Conservation (phyloP, 2,329 filamentous ascomycete genomes). For the Orbilia quercus region DNA sequence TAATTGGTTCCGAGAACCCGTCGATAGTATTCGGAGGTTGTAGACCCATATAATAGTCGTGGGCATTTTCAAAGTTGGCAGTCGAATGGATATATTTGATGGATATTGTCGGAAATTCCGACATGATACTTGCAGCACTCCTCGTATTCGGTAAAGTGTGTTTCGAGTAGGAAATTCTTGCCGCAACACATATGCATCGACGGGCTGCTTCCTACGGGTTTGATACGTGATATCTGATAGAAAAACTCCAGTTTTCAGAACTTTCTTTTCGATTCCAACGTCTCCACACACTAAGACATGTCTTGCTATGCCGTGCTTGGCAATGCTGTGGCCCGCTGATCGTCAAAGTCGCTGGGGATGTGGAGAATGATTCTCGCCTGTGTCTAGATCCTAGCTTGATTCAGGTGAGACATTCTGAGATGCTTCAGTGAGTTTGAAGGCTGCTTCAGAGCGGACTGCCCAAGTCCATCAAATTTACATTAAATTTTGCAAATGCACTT, state of each 20-base stretch:
- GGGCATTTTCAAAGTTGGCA: no score
- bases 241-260: conserved; percentile 1
- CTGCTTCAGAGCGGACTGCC: conserved; percentile 10
- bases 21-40: neutral
- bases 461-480: no score
- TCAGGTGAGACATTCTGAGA: conserved; percentile 40
- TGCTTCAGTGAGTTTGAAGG: conserved; percentile 7
- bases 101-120: neutral
- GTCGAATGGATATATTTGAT: no score
- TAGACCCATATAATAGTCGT: neutral
- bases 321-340: no score
- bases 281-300: no score
- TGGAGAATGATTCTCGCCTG: conserved; percentile 25
- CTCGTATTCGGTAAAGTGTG: conserved; percentile 8
- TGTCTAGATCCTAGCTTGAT: conserved; percentile 37
- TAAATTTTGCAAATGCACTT: no score
- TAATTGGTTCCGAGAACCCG: conserved; percentile 32
- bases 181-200: conserved; percentile 9
- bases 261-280: neutral
- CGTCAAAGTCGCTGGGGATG: conserved; percentile 2
- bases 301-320: neutral
- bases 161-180: conserved; percentile 9
- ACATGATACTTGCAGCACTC: neutral
- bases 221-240: neutral
- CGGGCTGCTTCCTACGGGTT: neutral